A percentile compares a stretch with the other conserved stretches of the same genome.
These are phyloP conservation scores for Leucogyrophana mollusca DNA, from an alignment of 768 basidiomycete genomes.

Conservation along the genomic window DNA sequence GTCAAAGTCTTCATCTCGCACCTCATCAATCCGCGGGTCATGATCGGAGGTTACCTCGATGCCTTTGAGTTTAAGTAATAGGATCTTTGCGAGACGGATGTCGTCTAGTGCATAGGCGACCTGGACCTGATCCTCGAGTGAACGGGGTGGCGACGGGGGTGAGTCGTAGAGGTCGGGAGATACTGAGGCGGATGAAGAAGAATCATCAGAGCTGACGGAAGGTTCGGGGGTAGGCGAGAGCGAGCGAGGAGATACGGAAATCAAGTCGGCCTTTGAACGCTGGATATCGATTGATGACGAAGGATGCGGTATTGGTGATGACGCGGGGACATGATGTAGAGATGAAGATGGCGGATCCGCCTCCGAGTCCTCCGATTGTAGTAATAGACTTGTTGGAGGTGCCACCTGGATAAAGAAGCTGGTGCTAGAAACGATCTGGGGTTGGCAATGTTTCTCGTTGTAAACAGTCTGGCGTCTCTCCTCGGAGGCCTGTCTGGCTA, in stretches of 20 bases:
- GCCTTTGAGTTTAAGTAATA: constrained; percentile 60
- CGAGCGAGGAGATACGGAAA: constrained; percentile 11
- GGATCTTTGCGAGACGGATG: constrained; percentile 62
- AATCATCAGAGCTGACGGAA: constrained; percentile 3
- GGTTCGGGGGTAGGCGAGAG: constrained; percentile 24
- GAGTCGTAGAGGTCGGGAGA: constrained; percentile 45
- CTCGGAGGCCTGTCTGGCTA: constrained; percentile 42
- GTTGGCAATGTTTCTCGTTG: constrained; percentile 13
- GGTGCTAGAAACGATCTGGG: not conserved
- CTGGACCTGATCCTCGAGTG: constrained; percentile 65
- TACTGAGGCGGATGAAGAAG: constrained; percentile 23
- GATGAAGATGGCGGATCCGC: not conserved
- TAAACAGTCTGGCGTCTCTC: constrained; percentile 27
- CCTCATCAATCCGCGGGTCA: constrained; percentile 63
- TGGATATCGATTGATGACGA: not conserved
- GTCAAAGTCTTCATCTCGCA: constrained; percentile 49
- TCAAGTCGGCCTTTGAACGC: not conserved
- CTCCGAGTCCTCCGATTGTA: constrained; percentile 4
- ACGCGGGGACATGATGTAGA: not conserved
- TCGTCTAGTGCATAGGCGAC: constrained; percentile 67
- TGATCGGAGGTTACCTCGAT: constrained; percentile 56
- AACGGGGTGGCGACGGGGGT: constrained; percentile 37
- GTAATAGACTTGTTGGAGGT: constrained; percentile 1
- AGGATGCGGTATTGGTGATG: not conserved
- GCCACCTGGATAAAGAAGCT: constrained; percentile 3